Evolutionary conservation across 345 rosid genomes (phyloP), one percentile per base, ranked within the genome.

Genomic region (Carallia pectinifolia): DNA sequence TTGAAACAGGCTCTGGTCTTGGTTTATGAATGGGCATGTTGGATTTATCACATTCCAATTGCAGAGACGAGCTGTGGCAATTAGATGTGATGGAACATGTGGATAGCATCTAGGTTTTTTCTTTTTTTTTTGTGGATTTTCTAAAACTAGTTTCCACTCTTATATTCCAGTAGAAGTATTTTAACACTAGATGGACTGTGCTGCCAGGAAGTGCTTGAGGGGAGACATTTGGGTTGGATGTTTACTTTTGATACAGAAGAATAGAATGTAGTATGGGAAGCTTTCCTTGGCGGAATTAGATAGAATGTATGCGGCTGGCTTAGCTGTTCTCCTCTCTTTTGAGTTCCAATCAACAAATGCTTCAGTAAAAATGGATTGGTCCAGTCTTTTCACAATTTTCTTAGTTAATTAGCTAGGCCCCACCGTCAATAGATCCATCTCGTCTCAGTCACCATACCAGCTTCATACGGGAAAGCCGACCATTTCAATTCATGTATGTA

Each of bases 1-100:
- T 12, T 79, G 53, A 81, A 81, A 62, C 73, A 70, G 19, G 81
- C 84, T 64, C 69, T 74, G 74, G 69, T 73, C 16, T 13, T 65
- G 62, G 69, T 75, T 38, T 64, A 69, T 60, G 62, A 58, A 27
- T 17, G 37, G 56, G 2, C 58, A 54, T 19, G 30, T n/a, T 54
- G 58, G 58, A 54, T 19, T 54, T 33, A 33, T 4, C 2, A 33
- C 2, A 1, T 4, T 2, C 23, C 29, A n/a, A 37, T 54, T 9
- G 13, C 29, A 6, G 47, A 62, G 58, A 40, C 47, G 29, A 6
- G 58, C 47, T 62, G 31, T 31, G 50, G 27, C 52, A 31, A 52
- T 65, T 33, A 59, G 73, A 62, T 70, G 79, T 68, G 27, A 74
- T 63, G 10, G 15, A 40, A 34, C 47, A 66, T 48, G 69, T 62